Evolutionary conservation across 23 red algal genomes (phyloP).

Genomic region (Cyanidium caldarium): DNA sequence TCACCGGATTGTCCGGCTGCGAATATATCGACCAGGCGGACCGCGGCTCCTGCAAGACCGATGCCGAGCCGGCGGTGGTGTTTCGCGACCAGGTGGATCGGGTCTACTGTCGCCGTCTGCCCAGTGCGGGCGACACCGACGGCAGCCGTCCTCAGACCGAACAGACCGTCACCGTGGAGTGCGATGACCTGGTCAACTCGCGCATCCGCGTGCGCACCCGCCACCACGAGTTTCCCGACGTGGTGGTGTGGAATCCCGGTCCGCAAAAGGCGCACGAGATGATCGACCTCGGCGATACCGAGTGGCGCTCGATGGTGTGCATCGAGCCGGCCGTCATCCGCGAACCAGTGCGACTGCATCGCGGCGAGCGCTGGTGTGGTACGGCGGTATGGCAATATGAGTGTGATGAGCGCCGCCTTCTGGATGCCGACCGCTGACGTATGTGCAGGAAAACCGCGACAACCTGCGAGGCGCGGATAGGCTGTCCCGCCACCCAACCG

Average conservation of each 20-base stretch:
- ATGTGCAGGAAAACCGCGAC: no score
- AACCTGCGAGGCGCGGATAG: no score
- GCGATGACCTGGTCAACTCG: not conserved
- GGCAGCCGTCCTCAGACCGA: no score
- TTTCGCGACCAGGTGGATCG: conserved; percentile 50
- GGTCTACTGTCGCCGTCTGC: conserved; percentile 9
- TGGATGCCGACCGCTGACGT: no score
- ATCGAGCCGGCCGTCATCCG: conserved; percentile 49
- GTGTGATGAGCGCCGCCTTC: no score
- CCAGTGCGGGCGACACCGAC: no score
- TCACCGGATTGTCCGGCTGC: conserved; percentile 19
- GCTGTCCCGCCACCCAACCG: no score
- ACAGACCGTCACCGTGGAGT: not conserved
- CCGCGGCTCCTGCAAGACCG: conserved; percentile 7
- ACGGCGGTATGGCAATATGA: no score
- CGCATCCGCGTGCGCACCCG: not conserved
- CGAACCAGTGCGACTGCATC: conserved; percentile 14
- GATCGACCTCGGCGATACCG: conserved; percentile 53
- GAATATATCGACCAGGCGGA: conserved; percentile 17
- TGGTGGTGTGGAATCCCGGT: conserved; percentile 79
- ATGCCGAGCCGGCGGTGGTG: conserved; percentile 10
- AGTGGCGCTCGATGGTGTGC: conserved; percentile 56
- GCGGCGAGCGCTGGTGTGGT: conserved; percentile 2
- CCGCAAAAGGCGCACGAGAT: conserved; percentile 41
- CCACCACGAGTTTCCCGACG: conserved; percentile 36